These are phyloP conservation scores for Chenopodium formosanum DNA, from an alignment of 148 eudicot genomes.

Conservation along the genomic window DNA sequence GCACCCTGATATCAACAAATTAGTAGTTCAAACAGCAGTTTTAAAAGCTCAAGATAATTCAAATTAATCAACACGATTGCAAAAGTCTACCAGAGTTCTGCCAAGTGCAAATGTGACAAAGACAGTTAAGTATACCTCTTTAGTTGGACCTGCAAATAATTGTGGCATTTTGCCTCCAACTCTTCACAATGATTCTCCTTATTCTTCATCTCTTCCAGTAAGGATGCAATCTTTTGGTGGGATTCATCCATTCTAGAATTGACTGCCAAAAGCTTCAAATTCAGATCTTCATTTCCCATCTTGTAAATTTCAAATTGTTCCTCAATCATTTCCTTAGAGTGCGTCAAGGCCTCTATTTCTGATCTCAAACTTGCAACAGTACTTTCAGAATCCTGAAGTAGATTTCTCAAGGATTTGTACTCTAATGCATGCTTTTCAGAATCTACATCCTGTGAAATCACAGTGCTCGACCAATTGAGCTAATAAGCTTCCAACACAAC, in stretches of 20 bases:
- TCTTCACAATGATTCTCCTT: slow-evolving; percentile 39
- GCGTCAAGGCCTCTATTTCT: slow-evolving; percentile 39
- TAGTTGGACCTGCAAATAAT: slow-evolving; percentile 42
- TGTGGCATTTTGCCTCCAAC: slow-evolving; percentile 46
- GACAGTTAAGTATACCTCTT: slow-evolving; percentile 46
- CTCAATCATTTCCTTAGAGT: slow-evolving; percentile 34
- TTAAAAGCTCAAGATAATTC: too few species aligned
- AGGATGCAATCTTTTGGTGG: slow-evolving; percentile 29
- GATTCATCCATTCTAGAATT: slow-evolving; percentile 42
- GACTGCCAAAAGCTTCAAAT: slow-evolving; percentile 39
- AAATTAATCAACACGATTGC: too few species aligned
- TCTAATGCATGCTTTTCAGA: slow-evolving; percentile 30
- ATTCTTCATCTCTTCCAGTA: slow-evolving; percentile 44
- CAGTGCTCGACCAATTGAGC: too few species aligned
- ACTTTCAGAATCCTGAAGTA: slow-evolving; percentile 40
- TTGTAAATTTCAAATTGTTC: slow-evolving; percentile 39
- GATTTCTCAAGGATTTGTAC: slow-evolving; percentile 31
- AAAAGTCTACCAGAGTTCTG: neutral
- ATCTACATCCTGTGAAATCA: slow-evolving; percentile 10
- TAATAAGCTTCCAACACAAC: too few species aligned
- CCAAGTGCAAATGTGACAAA: neutral
- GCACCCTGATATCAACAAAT: slow-evolving; percentile 40
- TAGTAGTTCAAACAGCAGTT: neutral
- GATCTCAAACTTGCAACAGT: slow-evolving; percentile 32
- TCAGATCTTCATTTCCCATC: slow-evolving; percentile 47